phyloP scores from a whole-genome alignment of 2,329 filamentous ascomycete species.

The Colletotrichum tropicicola region DNA sequence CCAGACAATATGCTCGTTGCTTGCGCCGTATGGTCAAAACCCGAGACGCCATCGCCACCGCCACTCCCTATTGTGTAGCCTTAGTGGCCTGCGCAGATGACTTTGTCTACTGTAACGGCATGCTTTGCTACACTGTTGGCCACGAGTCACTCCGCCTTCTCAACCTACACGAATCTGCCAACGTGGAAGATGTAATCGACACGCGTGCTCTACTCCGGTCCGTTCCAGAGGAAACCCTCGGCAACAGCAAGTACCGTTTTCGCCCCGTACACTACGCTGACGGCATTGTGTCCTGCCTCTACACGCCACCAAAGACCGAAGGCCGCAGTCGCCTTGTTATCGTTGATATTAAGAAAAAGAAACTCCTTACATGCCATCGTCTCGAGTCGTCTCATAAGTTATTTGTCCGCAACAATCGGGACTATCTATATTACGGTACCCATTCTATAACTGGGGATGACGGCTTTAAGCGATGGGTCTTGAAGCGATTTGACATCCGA shows the following conservation, averaged over 20 bases:
- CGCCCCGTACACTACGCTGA: constrained; percentile 65
- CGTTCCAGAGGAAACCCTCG: background rate
- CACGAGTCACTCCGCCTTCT: constrained; percentile 61
- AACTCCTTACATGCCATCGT: constrained; percentile 49
- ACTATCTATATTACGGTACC: constrained; percentile 73
- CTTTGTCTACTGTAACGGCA: constrained; percentile 71
- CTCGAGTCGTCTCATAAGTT: constrained; percentile 62
- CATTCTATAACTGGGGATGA: constrained; percentile 63
- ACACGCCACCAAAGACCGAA: constrained; percentile 49
- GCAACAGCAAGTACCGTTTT: constrained; percentile 54
- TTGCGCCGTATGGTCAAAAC: constrained; percentile 70
- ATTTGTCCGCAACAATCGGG: constrained; percentile 72
- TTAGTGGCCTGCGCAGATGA: constrained; percentile 67
- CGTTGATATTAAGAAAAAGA: constrained; percentile 48
- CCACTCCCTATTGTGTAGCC: constrained; percentile 68
- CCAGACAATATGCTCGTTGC: constrained; percentile 55
- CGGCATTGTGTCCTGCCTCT: constrained; percentile 66
- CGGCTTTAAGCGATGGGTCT: constrained; percentile 69
- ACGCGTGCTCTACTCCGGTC: constrained; percentile 35
- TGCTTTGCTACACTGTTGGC: constrained; percentile 69
- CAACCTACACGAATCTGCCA: constrained; percentile 60
- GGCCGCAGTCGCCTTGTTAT: constrained; percentile 62
- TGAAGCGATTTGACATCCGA: constrained; percentile 61
- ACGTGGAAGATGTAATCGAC: constrained; percentile 62
- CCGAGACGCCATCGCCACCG: constrained; percentile 66